Conservation (phyloP, 2,329 filamentous ascomycete species). For the Immersiporthe knoxdaviesiana region DNA sequence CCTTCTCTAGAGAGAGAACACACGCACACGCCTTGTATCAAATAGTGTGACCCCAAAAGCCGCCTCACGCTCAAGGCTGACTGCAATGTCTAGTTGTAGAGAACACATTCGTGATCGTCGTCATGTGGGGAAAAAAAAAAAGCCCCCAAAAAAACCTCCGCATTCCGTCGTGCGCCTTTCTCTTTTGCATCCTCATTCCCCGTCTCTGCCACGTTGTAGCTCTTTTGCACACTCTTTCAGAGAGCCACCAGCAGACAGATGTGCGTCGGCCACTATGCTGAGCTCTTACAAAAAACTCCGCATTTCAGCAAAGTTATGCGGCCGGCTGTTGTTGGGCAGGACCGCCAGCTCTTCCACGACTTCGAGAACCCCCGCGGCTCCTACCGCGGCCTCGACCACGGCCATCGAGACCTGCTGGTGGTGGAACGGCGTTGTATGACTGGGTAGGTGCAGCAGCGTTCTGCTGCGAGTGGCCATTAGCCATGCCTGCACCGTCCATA, state of each 20-base stretch:
- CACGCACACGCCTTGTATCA: background rate
- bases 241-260: background rate
- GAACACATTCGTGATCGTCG: background rate
- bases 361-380: constrained; percentile 29
- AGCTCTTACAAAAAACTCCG: too few relatives aligned
- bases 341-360: constrained; percentile 25
- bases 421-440: constrained; percentile 61
- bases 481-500: constrained; percentile 24
- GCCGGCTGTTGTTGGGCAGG: constrained; percentile 19
- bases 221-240: background rate
- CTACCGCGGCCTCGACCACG: constrained; percentile 45
- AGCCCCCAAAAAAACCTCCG: background rate
- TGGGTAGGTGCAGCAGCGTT: constrained; percentile 31
- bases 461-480: constrained; percentile 27
- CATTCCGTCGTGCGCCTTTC: background rate
- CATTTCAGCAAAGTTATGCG: constrained; percentile 20
- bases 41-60: background rate
- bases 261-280: background rate
- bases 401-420: constrained; percentile 59
- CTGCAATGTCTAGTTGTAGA: background rate
- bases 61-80: background rate
- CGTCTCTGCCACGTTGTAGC: background rate
- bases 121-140: too few relatives aligned
- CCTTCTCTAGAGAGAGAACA: background rate
- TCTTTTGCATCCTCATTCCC: background rate